A percentile compares a stretch with the other conserved stretches of the same genome.
These are phyloP conservation scores for Waltiozyma solani DNA, from an alignment of 1,139 yeast species.

Conservation along the genomic window DNA sequence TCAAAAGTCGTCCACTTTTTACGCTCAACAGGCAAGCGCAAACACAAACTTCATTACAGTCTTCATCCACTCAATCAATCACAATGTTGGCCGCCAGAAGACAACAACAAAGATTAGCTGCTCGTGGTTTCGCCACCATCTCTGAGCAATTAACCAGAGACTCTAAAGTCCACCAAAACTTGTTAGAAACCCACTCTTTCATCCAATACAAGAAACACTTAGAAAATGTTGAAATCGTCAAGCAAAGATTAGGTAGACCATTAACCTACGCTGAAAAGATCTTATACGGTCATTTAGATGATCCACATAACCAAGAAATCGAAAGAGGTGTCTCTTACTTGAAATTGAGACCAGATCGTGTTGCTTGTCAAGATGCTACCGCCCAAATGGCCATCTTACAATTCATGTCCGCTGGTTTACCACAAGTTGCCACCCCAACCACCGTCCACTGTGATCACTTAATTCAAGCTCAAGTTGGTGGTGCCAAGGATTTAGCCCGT, in stretches of 20 bases:
- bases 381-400: constrained; percentile 99
- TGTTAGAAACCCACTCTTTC: constrained; percentile 80
- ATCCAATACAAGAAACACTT: constrained; percentile 68
- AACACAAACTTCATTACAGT: not conserved
- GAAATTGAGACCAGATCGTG: constrained; percentile 98
- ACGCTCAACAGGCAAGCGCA: not conserved
- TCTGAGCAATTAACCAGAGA: constrained; percentile 62
- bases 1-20: not conserved
- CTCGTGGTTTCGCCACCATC: constrained; percentile 69
- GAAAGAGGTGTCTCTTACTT: constrained; percentile 94
- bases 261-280: constrained; percentile 96
- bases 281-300: constrained; percentile 91
- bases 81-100: constrained; percentile 30
- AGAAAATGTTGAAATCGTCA: constrained; percentile 82
- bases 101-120: constrained; percentile 15
- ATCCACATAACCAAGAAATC: constrained; percentile 91
- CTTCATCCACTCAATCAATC: not conserved
- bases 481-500: constrained; percentile 84
- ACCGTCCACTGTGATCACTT: constrained; percentile 99
- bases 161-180: constrained; percentile 87
- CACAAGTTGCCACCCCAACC: constrained; percentile 90
- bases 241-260: constrained; percentile 83
- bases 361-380: constrained; percentile 99
- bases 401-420: constrained; percentile 96
- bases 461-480: constrained; percentile 96